Evolutionary conservation across 495 filamentous ascomycete genomes (phyloP).

Genomic region (Lophiotrema nucula): DNA sequence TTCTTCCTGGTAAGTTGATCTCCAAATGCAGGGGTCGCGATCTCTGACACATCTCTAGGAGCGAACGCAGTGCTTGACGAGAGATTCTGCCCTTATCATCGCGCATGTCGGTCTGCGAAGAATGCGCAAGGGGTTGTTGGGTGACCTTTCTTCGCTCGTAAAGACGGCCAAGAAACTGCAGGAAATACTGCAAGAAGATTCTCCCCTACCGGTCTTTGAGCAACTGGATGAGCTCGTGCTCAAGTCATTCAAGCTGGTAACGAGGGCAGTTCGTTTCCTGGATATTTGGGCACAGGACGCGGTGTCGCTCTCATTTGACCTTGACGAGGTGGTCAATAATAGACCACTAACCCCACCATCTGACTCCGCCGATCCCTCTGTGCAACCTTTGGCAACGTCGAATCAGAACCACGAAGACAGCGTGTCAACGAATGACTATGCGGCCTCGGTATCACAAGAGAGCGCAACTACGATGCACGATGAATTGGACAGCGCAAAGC

Average conservation of each 20-base stretch:
- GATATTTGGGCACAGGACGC: slow-evolving; percentile 80
- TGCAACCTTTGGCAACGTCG: slow-evolving; percentile 16
- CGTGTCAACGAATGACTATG: slow-evolving; percentile 16
- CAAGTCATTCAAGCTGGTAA: slow-evolving; percentile 92
- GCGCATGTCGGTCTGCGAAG: slow-evolving; percentile 72
- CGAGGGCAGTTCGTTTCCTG: slow-evolving; percentile 84
- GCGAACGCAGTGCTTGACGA: slow-evolving; percentile 79
- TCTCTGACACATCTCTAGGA: slow-evolving; percentile 57
- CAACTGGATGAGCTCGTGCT: slow-evolving; percentile 88
- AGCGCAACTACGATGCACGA: slow-evolving; percentile 20
- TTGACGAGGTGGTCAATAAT: slow-evolving; percentile 39
- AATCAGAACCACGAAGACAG: slow-evolving; percentile 19
- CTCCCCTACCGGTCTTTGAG: slow-evolving; percentile 57
- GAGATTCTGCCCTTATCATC: slow-evolving; percentile 72
- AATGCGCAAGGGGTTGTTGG: slow-evolving; percentile 79
- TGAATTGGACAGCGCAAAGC: slow-evolving; percentile 19
- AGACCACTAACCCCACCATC: slow-evolving; percentile 71
- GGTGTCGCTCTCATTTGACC: slow-evolving; percentile 26
- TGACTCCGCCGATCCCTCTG: slow-evolving; percentile 29
- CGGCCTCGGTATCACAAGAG: slow-evolving; percentile 26
- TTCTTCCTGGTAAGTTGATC: slow-evolving; percentile 72
- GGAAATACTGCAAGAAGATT: slow-evolving; percentile 55
- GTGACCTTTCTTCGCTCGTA: slow-evolving; percentile 85
- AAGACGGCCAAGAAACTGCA: slow-evolving; percentile 81
- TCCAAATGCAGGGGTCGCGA: slow-evolving; percentile 6